Base-by-base conservation (phyloP, 495 filamentous ascomycete genomes). In the Aspergillus funiculosus region DNA sequence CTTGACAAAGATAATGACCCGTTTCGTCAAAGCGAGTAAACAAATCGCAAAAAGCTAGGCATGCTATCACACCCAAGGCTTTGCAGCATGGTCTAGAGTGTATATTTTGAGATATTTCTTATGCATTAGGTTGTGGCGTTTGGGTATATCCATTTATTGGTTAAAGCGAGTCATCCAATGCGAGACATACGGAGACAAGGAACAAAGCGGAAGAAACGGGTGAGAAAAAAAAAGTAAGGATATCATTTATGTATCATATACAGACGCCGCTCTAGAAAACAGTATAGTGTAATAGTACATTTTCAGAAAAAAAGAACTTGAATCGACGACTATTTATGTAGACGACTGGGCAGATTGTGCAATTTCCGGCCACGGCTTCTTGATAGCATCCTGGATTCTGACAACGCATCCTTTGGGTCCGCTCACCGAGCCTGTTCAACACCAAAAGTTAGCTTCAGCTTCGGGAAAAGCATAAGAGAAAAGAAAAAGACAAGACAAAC, bases 361-460 rank as follows among this genome's bases (percentile, higher is more conserved):
- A 48, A 74, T 52, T 30, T 79, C 69, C 34, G 88, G 87, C 77
- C 86, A 87, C 22, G 83, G 79, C 75, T 90, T 92, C 78, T 94
- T 94, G 62, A 91, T 77, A 8, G 90, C 87, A 71, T 97, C 90
- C 58, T 92, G 85, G 42, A 97, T 76, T 67, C 81, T 80, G 39
- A 97, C 87, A 32, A 83, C 63, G 46, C 81, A 82, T 32, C 87
- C 85, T 64, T 89, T 89, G 32, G 89, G 90, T 10, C 90, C 90
- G 20, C 83, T 82, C 40, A 97, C 80, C 52, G 76, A 73, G 44
- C 89, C 81, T 84, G 58, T 29, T 49, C 8, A 36, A 48, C n/a
- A 26, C 5, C 18, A 22, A 30, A 46, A 24, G 18, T 39, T 24
- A 44, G 43, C 13, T 10, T 35, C 11, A n/a, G n/a, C n/a, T n/a